phyloP scores from a whole-genome alignment of 2,329 filamentous ascomycete species.

The Colletotrichum trifolii region DNA sequence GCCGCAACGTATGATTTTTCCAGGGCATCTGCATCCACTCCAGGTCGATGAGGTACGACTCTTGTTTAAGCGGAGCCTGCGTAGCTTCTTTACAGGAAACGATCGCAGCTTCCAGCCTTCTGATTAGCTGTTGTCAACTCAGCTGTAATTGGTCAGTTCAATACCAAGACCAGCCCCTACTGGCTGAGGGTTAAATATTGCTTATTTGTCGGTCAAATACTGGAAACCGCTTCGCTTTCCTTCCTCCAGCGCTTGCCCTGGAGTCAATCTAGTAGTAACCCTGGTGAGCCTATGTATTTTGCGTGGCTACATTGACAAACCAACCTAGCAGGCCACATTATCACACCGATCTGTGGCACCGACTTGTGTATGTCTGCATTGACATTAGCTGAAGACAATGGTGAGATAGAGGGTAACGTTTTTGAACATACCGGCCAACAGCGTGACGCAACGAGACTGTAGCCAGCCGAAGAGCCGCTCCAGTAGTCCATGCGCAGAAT shows the following conservation, averaged over 20 bases:
- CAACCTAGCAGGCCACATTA: conserved; percentile 75
- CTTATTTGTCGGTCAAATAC: too few relatives aligned
- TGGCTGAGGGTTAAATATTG: too few relatives aligned
- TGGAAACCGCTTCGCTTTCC: too few relatives aligned
- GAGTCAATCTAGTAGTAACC: neutral
- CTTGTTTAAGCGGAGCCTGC: conserved; percentile 46
- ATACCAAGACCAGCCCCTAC: too few relatives aligned
- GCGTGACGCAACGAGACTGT: conserved; percentile 67
- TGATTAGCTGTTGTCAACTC: too few relatives aligned
- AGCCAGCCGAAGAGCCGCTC: conserved; percentile 74
- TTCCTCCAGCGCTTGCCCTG: too few relatives aligned
- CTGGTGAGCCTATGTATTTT: conserved; percentile 41
- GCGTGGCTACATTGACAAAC: conserved; percentile 55
- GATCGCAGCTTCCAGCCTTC: too few relatives aligned
- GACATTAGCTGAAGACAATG: neutral
- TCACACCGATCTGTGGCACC: conserved; percentile 61
- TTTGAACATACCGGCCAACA: conserved; percentile 65
- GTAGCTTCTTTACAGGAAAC: too few relatives aligned
- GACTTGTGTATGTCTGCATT: conserved; percentile 64
- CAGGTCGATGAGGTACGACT: conserved; percentile 72
- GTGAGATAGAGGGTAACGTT: neutral
- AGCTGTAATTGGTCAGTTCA: too few relatives aligned
- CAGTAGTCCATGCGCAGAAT: conserved; percentile 74
- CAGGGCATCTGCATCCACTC: conserved; percentile 46
- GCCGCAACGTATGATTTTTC: conserved; percentile 56